These are phyloP conservation scores for Talaromyces wortmannii DNA, from an alignment of 495 filamentous ascomycete genomes.

Conservation along the genomic window DNA sequence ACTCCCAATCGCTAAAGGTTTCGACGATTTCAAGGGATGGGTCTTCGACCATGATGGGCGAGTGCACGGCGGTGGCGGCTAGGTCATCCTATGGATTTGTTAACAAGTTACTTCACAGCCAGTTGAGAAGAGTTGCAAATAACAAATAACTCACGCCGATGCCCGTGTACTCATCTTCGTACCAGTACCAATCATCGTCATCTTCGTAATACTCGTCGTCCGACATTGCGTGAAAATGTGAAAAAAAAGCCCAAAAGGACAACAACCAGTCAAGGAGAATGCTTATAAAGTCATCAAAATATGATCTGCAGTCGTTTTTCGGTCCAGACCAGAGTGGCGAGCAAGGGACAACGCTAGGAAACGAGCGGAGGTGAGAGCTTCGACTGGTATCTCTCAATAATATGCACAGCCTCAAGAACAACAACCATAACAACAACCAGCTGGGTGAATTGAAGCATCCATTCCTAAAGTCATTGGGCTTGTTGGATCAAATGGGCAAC, in stretches of 20 bases:
- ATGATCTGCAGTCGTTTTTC: not conserved
- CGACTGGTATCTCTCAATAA: too few species aligned
- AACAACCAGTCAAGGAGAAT: not conserved
- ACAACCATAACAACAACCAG: too few species aligned
- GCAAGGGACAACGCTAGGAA: not conserved
- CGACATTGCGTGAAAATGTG: constrained; percentile 25
- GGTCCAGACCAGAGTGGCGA: not conserved
- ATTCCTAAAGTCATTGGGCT: too few species aligned
- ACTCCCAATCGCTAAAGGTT: constrained; percentile 43
- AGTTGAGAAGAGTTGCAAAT: not conserved
- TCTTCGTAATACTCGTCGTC: constrained; percentile 43
- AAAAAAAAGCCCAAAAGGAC: not conserved
- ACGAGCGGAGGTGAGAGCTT: not conserved
- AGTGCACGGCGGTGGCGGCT: constrained; percentile 34
- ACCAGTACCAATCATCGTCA: constrained; percentile 32
- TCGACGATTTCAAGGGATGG: constrained; percentile 34
- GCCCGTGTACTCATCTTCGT: constrained; percentile 33
- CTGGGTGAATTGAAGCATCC: too few species aligned
- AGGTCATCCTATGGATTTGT: constrained; percentile 35
- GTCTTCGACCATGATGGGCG: constrained; percentile 33
- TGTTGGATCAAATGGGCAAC: too few species aligned
- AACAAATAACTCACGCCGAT: constrained; percentile 29
- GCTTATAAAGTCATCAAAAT: not conserved
- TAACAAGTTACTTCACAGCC: too few species aligned
- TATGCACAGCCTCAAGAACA: too few species aligned